Evolutionary conservation across 768 basidiomycete genomes (phyloP), one percentile per base, ranked within the genome.

Genomic region (Mycena sanguinolenta): DNA sequence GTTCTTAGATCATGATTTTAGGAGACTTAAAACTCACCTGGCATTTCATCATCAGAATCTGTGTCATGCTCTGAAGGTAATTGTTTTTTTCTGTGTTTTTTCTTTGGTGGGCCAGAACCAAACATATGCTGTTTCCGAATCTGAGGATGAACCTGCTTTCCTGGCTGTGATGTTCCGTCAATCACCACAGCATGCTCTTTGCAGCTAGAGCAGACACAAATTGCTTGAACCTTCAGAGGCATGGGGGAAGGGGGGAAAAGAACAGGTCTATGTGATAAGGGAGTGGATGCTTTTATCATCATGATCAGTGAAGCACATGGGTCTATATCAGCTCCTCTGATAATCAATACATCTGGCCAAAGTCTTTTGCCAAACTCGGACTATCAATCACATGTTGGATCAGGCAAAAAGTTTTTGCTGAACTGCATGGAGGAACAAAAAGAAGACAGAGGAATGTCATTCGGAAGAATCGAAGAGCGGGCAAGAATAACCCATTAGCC

Each of bases 151-250:
- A 52, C 50, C 25, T 28, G 17, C 25, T 52, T 52, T 12, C 50
- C 50, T 27, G 23, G 50, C 50, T 52, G 50, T 27, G 50, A 12
- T 6, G 25, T 52, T 52, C 50, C 50, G 28, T 52, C 50, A 28
- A 52, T 52, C 12, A 52, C 13, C 4, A 52, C 50, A 13, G 50
- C 28, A 28, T 52, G 25, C 50, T 27, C 21, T 16, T 9, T 52
- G 50, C 50, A 52, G 50, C 50, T 52, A 27, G 50, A 12, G 50
- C 50, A 52, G 23, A 52, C 50, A 52, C 50, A 52, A 19, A 52
- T 52, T 52, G 50, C 25, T 16, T 3, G 6, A 19, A 52, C 25
- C 13, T 52, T 52, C 25, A 52, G 25, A 28, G 50, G 25, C 50
- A 52, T 52, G 50, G 23, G 23, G 50, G 14, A 52, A 4, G 13